Evolutionary conservation across 2,329 filamentous ascomycete species (phyloP).

Genomic region (Samsoniella hepiali): DNA sequence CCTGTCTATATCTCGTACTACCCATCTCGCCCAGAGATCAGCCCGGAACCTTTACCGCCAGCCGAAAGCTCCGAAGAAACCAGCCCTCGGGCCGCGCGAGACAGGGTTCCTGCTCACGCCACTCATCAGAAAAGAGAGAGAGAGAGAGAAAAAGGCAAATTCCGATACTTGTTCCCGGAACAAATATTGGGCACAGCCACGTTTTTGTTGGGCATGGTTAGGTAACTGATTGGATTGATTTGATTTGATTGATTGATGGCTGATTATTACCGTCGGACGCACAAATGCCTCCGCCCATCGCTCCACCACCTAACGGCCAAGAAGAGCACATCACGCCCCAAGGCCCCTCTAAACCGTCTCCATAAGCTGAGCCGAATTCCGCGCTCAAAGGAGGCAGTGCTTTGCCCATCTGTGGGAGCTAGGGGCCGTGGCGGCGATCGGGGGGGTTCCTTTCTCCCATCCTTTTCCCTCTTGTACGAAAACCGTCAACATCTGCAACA

Average conservation of each 20-base stretch:
- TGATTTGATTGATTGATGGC: constrained; percentile 11
- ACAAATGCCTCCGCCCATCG: neutral
- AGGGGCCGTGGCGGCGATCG: neutral
- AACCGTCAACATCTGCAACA: too few relatives aligned
- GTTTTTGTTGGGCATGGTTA: neutral
- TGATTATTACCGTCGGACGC: constrained; percentile 1
- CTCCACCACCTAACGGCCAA: neutral
- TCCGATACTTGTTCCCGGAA: neutral
- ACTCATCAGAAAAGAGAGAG: neutral
- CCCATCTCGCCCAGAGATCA: neutral
- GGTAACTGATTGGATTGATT: constrained; percentile 16
- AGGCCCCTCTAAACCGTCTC: neutral
- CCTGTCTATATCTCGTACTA: neutral
- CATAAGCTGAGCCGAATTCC: constrained; percentile 14
- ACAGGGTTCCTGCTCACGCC: neutral
- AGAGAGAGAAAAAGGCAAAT: neutral
- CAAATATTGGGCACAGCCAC: neutral
- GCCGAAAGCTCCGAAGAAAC: neutral
- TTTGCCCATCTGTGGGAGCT: neutral
- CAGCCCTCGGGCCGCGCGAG: neutral
- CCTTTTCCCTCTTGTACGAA: too few relatives aligned
- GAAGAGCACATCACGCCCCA: constrained; percentile 3
- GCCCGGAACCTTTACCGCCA: neutral
- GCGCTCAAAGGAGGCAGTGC: constrained; percentile 3
- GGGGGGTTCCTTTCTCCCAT: neutral